These are phyloP conservation scores for Yarrowia osloensis DNA, from an alignment of 805 yeast genomes.

Conservation along the genomic window DNA sequence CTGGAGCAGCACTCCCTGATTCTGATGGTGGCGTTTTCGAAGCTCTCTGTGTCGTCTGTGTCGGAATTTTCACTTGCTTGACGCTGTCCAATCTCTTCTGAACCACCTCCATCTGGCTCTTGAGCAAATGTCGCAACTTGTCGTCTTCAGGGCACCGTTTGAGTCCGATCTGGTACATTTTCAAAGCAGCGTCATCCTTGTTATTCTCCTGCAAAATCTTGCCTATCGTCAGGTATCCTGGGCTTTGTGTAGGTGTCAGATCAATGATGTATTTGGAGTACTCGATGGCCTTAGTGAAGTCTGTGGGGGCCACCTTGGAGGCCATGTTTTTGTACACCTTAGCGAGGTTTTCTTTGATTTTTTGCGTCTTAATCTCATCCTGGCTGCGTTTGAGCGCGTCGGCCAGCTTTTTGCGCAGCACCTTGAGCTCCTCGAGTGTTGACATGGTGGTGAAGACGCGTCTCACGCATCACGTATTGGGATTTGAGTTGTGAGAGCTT, in stretches of 20 bases:
- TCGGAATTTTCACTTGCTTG: background rate
- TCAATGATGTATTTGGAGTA: slow-evolving; percentile 13
- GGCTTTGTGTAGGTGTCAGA: background rate
- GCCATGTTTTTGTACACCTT: slow-evolving; percentile 18
- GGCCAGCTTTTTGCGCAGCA: background rate
- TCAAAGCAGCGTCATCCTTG: slow-evolving; percentile 23
- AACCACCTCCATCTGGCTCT: background rate
- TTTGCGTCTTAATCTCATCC: background rate
- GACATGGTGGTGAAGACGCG: slow-evolving; percentile 19
- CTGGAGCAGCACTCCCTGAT: background rate
- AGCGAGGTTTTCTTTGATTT: slow-evolving; percentile 13
- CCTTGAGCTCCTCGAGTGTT: slow-evolving; percentile 16
- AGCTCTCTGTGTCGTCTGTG: background rate
- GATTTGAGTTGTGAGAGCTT: background rate
- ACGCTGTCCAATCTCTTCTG: background rate
- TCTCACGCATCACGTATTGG: background rate
- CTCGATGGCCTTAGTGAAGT: slow-evolving; percentile 17
- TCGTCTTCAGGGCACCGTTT: background rate
- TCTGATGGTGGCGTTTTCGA: background rate
- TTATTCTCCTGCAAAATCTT: slow-evolving; percentile 14
- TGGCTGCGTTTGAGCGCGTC: slow-evolving; percentile 7
- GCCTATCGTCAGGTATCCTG: slow-evolving; percentile 19
- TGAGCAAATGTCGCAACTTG: background rate
- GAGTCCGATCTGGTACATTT: slow-evolving; percentile 18
- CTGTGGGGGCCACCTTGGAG: background rate